These are phyloP conservation scores for Trifolium dubium DNA, from an alignment of 306 rosid species.

Conservation along the genomic window DNA sequence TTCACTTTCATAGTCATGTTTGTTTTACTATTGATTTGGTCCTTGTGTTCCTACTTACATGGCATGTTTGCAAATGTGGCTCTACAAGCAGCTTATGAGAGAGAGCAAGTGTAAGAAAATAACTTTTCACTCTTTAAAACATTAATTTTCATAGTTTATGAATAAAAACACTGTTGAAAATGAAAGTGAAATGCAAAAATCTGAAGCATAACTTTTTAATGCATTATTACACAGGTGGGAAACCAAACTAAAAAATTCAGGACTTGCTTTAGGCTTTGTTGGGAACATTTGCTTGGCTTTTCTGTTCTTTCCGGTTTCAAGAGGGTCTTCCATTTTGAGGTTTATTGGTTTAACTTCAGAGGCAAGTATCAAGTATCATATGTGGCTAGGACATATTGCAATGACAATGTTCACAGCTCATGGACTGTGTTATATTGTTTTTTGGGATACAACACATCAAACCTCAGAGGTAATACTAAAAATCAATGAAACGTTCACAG, in stretches of 20 bases:
- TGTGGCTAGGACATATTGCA: conserved; percentile 72
- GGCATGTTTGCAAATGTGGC: conserved; percentile 43
- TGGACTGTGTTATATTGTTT: conserved; percentile 47
- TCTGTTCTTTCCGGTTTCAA: conserved; percentile 75
- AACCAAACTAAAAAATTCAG: conserved; percentile 53
- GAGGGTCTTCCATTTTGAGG: conserved; percentile 75
- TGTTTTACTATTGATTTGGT: conserved; percentile 58
- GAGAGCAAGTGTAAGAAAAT: conserved; percentile 51
- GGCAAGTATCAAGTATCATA: conserved; percentile 73
- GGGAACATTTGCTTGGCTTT: conserved; percentile 69
- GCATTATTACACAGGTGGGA: conserved; percentile 61
- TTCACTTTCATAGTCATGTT: conserved; percentile 52
- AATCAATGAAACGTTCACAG: not conserved
- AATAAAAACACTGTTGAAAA: not conserved
- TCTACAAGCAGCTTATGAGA: conserved; percentile 39
- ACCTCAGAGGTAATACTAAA: not conserved
- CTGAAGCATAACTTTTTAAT: not conserved
- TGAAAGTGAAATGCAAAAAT: conserved; percentile 4
- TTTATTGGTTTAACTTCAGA: conserved; percentile 75
- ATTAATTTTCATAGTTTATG: not conserved
- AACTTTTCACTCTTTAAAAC: not conserved
- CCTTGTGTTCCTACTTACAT: conserved; percentile 52
- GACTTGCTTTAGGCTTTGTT: conserved; percentile 51
- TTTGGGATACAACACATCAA: conserved; percentile 8
- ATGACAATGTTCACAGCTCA: conserved; percentile 78